phyloP scores from a whole-genome alignment of 257 asterid species.

The Solanum appendiculatum region DNA sequence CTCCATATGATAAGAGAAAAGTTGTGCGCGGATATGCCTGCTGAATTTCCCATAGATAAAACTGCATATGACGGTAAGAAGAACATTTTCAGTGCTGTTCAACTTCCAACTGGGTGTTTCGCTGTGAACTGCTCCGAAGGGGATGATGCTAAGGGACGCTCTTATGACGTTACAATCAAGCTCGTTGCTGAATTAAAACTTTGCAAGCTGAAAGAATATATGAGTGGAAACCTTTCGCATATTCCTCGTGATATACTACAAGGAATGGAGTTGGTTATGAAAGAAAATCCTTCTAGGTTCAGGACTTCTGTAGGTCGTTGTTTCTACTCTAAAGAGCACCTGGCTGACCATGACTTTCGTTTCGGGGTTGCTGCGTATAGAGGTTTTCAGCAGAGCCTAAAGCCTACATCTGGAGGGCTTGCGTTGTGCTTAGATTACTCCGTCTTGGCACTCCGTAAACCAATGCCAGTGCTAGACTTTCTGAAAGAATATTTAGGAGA shows the following conservation, averaged over 20 bases:
- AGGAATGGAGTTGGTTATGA: constrained; percentile 64
- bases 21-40: constrained; percentile 13
- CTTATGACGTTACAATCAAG: constrained; percentile 26
- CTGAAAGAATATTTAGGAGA: constrained; percentile 12
- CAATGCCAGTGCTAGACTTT: constrained; percentile 34
- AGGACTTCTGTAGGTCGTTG: constrained; percentile 31
- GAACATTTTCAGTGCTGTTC: constrained; percentile 48
- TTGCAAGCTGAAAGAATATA: constrained; percentile 33
- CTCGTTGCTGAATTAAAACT: constrained; percentile 30
- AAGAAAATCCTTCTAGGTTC: constrained; percentile 44
- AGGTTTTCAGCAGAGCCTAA: constrained; percentile 57
- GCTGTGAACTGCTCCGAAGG: constrained; percentile 28
- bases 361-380: constrained; percentile 40
- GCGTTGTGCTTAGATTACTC: constrained; percentile 52
- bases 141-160: constrained; percentile 17
- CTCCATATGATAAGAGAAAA: constrained; percentile 27
- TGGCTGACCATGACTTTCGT: constrained; percentile 10
- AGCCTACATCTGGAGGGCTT: constrained; percentile 47
- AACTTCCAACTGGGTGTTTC: constrained; percentile 28
- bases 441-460: constrained; percentile 37
- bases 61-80: constrained; percentile 60
- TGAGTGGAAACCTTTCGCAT: constrained; percentile 17
- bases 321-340: constrained; percentile 22
- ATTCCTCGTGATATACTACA: constrained; percentile 58
- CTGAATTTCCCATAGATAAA: constrained; percentile 22